Conservation (phyloP, 345 rosid species). For the Eucalyptus melliodora region DNA sequence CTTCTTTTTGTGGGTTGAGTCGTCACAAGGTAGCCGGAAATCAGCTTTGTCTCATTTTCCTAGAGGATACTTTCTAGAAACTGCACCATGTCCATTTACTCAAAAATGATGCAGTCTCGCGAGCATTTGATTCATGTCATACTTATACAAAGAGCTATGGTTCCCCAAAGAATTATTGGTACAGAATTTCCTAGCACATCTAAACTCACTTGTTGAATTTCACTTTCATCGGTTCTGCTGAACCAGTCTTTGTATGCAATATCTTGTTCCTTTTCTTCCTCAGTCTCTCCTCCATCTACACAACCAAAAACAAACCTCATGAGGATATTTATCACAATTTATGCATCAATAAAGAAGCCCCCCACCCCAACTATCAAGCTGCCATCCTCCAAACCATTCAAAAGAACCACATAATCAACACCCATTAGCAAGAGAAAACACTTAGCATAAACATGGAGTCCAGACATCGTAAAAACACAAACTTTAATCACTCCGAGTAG, state of each 20-base stretch:
- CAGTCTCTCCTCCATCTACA: slow-evolving; percentile 83
- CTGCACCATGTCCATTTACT: neutral
- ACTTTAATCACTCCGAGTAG: neutral
- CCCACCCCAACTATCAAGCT: neutral
- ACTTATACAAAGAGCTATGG: neutral
- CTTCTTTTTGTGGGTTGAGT: neutral
- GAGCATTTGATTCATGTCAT: neutral
- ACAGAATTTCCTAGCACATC: neutral
- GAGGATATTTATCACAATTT: neutral
- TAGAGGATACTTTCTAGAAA: neutral
- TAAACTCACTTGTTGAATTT: slow-evolving; percentile 69
- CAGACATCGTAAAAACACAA: neutral
- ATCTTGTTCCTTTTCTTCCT: slow-evolving; percentile 73
- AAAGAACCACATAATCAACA: neutral
- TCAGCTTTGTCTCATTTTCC: neutral
- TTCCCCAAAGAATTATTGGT: neutral
- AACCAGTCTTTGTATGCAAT: slow-evolving; percentile 78
- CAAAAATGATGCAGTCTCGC: neutral
- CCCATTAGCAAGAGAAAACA: neutral
- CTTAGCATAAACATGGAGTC: neutral
- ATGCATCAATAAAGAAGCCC: neutral
- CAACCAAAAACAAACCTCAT: neutral
- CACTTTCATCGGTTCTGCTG: slow-evolving; percentile 61
- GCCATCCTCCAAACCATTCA: neutral
- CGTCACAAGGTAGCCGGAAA: neutral